Percentiles rank a stretch among this genome's conserved stretches.
Conservation (phyloP, 2,329 filamentous ascomycete species). For the Endoconidiophora polonica region DNA sequence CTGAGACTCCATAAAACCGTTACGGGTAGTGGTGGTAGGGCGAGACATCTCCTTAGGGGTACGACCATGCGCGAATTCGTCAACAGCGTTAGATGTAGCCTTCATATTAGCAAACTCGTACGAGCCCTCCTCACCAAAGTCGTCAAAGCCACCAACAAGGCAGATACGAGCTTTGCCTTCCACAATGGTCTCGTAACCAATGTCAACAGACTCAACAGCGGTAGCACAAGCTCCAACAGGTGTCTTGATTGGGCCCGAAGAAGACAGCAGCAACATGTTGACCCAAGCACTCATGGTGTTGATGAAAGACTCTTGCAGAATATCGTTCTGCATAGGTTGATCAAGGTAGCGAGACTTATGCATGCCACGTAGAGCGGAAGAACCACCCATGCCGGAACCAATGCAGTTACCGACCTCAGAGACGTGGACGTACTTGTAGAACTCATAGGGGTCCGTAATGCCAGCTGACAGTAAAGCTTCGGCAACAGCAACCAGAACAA, state of each 20-base stretch:
- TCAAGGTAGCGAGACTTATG: conserved; percentile 96
- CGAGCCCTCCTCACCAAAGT: conserved; percentile 97
- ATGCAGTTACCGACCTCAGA: conserved; percentile 97
- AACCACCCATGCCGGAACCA: conserved; percentile 95
- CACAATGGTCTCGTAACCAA: conserved; percentile 95
- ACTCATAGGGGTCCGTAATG: conserved; percentile 98
- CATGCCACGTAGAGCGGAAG: conserved; percentile 84
- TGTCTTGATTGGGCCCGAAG: conserved; percentile 95
- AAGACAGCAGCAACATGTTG: conserved; percentile 95
- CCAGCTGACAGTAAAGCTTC: conserved; percentile 82
- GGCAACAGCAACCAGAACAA: conserved; percentile 81
- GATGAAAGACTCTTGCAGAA: conserved; percentile 98
- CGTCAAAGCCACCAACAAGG: conserved; percentile 96
- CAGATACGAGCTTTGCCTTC: conserved; percentile 96
- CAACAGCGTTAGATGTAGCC: conserved; percentile 92
- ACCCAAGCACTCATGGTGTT: conserved; percentile 99
- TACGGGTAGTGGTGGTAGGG: conserved; percentile 88
- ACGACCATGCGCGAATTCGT: conserved; percentile 88
- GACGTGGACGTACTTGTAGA: conserved; percentile 98
- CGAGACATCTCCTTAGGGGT: conserved; percentile 97
- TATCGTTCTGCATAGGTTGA: conserved; percentile 95
- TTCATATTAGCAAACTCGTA: conserved; percentile 99
- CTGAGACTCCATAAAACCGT: conserved; percentile 99
- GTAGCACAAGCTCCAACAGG: conserved; percentile 96
- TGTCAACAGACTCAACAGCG: conserved; percentile 90